Conservation (phyloP, 495 filamentous ascomycete genomes). For the Lepidopterella palustris region DNA sequence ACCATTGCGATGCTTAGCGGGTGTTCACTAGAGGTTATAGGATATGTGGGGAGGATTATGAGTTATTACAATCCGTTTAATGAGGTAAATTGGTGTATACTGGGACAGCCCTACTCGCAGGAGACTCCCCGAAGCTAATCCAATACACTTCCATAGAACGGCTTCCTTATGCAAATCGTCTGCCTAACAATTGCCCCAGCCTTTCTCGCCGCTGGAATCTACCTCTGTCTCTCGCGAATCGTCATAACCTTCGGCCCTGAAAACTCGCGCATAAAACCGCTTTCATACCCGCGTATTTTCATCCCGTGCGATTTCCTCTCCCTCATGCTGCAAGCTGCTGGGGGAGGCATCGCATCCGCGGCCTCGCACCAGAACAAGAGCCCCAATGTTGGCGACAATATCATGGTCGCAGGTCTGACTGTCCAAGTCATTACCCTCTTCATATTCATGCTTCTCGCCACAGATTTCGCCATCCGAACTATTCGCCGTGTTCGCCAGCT, state of each 20-base stretch:
- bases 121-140: not conserved
- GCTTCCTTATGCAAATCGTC: constrained; percentile 37
- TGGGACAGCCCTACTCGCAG: not conserved
- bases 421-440: constrained; percentile 33
- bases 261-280: constrained; percentile 47
- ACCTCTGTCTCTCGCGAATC: constrained; percentile 47
- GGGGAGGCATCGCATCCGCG: constrained; percentile 40
- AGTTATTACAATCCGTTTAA: constrained; percentile 40
- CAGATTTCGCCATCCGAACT: constrained; percentile 31
- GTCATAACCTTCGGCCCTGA: constrained; percentile 43
- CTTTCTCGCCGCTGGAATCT: constrained; percentile 54
- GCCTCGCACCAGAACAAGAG: constrained; percentile 17
- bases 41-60: constrained; percentile 42
- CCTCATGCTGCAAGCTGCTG: constrained; percentile 47
- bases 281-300: constrained; percentile 49
- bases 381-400: constrained; percentile 23
- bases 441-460: constrained; percentile 31
- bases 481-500: constrained; percentile 2
- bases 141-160: constrained; percentile 9
- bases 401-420: constrained; percentile 32
- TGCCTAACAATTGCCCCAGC: constrained; percentile 53
- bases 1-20: constrained; percentile 40
- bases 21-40: constrained; percentile 41
- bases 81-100: constrained; percentile 19
- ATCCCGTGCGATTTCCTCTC: constrained; percentile 48